A percentile compares a stretch with the other conserved stretches of the same genome.
phyloP scores from a whole-genome alignment of 352 stramenopile genomes.

The Globisporangium nagaii region DNA sequence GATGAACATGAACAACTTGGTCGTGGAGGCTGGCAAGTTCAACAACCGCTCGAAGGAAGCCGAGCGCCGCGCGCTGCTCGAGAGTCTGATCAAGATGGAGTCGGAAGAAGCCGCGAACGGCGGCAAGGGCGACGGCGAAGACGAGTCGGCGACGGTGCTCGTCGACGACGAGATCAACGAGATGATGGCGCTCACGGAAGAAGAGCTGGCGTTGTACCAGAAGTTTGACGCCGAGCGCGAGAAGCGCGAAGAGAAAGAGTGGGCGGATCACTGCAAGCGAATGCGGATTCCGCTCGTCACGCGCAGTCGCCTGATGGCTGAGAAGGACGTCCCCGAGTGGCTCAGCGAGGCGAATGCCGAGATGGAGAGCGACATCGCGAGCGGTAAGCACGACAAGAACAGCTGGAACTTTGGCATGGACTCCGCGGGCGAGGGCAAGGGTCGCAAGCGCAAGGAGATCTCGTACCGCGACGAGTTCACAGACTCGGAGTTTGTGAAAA shows the following conservation, averaged over 20 bases:
- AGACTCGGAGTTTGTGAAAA: conserved; percentile 83
- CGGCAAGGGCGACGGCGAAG: conserved; percentile 28
- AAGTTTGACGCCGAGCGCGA: conserved; percentile 60
- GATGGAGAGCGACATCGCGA: conserved; percentile 51
- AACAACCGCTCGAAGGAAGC: conserved; percentile 86
- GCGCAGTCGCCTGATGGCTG: conserved; percentile 61
- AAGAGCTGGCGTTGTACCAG: conserved; percentile 79
- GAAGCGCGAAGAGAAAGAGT: conserved; percentile 57
- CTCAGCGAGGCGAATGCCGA: conserved; percentile 62
- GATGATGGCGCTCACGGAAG: conserved; percentile 87
- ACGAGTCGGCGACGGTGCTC: conserved; percentile 61
- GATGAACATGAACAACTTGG: conserved; percentile 91
- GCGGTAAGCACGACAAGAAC: conserved; percentile 50
- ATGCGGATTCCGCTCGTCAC: conserved; percentile 32
- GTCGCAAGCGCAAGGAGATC: conserved; percentile 79
- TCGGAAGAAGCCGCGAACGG: conserved; percentile 75
- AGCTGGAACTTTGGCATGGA: conserved; percentile 61
- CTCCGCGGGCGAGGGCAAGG: conserved; percentile 19
- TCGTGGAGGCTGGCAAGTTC: conserved; percentile 87
- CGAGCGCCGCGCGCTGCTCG: conserved; percentile 76
- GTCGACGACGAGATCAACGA: conserved; percentile 86
- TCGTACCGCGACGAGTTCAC: conserved; percentile 85
- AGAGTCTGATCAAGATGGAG: conserved; percentile 88
- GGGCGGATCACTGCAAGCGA: conserved; percentile 62
- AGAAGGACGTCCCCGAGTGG: conserved; percentile 70